These are phyloP conservation scores for Diaporthe nobilis DNA, from an alignment of 2,329 filamentous ascomycete species.

Conservation along the genomic window DNA sequence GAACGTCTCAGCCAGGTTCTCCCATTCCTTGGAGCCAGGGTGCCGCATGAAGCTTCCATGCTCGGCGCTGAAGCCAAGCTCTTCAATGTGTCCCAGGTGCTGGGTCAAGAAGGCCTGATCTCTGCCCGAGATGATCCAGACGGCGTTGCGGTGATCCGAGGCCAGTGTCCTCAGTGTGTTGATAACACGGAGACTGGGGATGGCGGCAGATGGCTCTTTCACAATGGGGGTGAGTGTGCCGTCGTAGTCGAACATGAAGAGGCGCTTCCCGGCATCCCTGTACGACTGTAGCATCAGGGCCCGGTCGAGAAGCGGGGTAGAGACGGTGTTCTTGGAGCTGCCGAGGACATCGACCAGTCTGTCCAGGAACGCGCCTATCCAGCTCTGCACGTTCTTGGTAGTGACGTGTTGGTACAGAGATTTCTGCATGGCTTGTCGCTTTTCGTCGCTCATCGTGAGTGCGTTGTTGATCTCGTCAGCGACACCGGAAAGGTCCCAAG, in stretches of 20 bases:
- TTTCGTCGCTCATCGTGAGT: conserved; percentile 79
- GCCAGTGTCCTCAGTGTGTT: conserved; percentile 84
- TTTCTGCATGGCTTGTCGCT: conserved; percentile 77
- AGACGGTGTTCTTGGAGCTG: conserved; percentile 79
- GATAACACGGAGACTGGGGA: conserved; percentile 88
- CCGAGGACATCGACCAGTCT: conserved; percentile 85
- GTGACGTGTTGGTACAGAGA: conserved; percentile 88
- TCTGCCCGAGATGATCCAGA: conserved; percentile 99
- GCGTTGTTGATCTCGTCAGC: conserved; percentile 87
- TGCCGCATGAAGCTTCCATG: conserved; percentile 95
- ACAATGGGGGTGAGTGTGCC: conserved; percentile 97
- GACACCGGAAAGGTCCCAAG: conserved; percentile 90
- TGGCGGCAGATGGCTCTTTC: conserved; percentile 87
- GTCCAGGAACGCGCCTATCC: conserved; percentile 85
- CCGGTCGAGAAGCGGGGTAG: conserved; percentile 87
- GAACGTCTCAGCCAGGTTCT: conserved; percentile 86
- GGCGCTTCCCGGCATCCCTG: conserved; percentile 78
- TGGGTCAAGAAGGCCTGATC: conserved; percentile 93
- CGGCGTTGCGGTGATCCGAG: conserved; percentile 83
- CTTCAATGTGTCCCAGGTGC: conserved; percentile 90
- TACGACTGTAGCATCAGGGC: conserved; percentile 81
- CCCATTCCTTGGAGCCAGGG: conserved; percentile 83
- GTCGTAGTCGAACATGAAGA: conserved; percentile 99
- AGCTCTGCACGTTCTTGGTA: conserved; percentile 86
- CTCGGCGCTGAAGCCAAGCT: conserved; percentile 94